Evolutionary conservation across 2,329 filamentous ascomycete genomes (phyloP), one percentile per base, ranked within the genome.

Genomic region (Pyricularia sp.): DNA sequence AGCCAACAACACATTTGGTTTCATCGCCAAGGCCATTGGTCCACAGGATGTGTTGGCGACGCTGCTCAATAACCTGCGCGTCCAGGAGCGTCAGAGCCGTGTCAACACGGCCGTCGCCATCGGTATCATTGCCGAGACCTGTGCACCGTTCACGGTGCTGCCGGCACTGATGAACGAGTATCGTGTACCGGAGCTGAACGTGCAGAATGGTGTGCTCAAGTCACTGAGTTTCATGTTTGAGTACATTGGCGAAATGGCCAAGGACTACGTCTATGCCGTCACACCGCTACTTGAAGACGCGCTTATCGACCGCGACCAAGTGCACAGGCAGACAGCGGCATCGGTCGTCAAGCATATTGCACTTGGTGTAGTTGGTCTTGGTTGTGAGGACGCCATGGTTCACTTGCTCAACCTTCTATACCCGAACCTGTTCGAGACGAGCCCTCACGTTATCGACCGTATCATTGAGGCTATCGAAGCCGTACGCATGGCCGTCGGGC

Each of bases 91-190:
- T 75, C 94, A 99, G 77, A 96, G 92, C 40, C 92, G 94, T 78
- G 94, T 99, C 72, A 99, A 96, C 80, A 99, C 96, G 1, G 94
- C 94, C 66, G 94, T 99, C 66, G 94, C 94, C 62, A 99, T 99
- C 69, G 94, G 93, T 75, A 99, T 99, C 70, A 94, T 99, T 5
- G 94, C 94, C 62, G 94, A 99, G 78, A 99, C 94, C 40, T 99
- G 94, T 74, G 94, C 93, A 5, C 94, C 96, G 0, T 99, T 99
- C 77, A 99, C 94, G 0, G 94, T 99, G 4, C 87, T 99, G n/a
- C 94, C 94, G 0, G 94, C 94, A 3, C 81, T 99, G 67, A 99
- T 99, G 96, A 99, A 99, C 78, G 94, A 99, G 76, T 99, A 99
- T 77, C 89, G 94, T 64, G 94, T 99, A 9, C 94, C 94, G 0